A percentile compares a stretch with the other conserved stretches of the same genome.
Evolutionary conservation across 116 monocot genomes (phyloP).

Genomic region (Cymodocea nodosa): DNA sequence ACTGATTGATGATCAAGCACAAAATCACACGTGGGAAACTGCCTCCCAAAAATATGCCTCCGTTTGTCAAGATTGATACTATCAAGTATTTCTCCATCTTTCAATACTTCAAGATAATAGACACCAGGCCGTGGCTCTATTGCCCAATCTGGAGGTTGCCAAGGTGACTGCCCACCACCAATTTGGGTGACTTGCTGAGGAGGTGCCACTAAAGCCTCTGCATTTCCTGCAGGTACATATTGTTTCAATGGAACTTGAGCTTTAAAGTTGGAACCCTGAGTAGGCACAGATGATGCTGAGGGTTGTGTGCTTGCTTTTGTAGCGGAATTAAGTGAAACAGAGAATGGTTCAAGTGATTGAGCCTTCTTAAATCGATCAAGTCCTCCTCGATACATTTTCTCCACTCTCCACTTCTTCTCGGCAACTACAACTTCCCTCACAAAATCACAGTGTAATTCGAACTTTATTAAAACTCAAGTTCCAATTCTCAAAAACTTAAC

Average conservation of each 20-base stretch:
- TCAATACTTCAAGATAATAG: slow-evolving; percentile 86
- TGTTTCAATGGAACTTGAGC: slow-evolving; percentile 6
- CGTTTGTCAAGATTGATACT: slow-evolving; percentile 72
- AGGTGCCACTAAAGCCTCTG: slow-evolving; percentile 11
- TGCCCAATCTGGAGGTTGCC: slow-evolving; percentile 98
- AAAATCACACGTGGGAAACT: slow-evolving; percentile 79
- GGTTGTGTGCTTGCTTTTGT: slow-evolving; percentile 12
- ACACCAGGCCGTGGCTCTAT: slow-evolving; percentile 85
- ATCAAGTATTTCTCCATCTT: slow-evolving; percentile 83
- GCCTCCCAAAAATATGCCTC: slow-evolving; percentile 92
- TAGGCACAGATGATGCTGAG: slow-evolving; percentile 3
- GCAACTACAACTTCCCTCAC: background rate
- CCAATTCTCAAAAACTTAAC: background rate
- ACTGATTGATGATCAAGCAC: slow-evolving; percentile 95
- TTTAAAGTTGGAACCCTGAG: slow-evolving; percentile 13
- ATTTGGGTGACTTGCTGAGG: slow-evolving; percentile 51
- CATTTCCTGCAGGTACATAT: slow-evolving; percentile 10
- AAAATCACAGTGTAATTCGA: no score
- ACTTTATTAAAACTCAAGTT: background rate
- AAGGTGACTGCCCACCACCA: slow-evolving; percentile 85
- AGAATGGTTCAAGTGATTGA: slow-evolving; percentile 81
- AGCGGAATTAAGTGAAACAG: slow-evolving; percentile 18
- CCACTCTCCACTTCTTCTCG: background rate
- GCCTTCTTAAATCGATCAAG: slow-evolving; percentile 96
- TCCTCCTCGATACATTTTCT: slow-evolving; percentile 76